Conservation (phyloP, 2,329 filamentous ascomycete species). For the Epichloe gansuensis region DNA sequence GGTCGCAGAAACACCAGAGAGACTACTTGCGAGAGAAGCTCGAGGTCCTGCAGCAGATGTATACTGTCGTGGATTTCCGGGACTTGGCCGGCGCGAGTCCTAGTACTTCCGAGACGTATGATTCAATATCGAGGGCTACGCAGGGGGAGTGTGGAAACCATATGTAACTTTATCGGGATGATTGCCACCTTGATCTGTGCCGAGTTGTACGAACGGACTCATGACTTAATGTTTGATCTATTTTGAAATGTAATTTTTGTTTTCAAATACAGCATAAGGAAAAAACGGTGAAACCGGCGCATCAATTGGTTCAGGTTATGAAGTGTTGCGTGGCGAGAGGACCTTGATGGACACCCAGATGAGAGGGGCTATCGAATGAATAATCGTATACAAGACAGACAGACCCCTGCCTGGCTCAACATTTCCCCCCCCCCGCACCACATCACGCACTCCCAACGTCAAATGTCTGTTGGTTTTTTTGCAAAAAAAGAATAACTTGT, state of each 20-base stretch:
- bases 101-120: slow-evolving; percentile 1
- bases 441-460: neutral
- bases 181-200: too few species aligned
- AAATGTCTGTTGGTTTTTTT: neutral
- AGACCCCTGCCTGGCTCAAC: too few species aligned
- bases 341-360: neutral
- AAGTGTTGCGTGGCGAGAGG: neutral
- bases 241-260: too few species aligned
- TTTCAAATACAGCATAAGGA: too few species aligned
- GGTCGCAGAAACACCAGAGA: slow-evolving; percentile 31
- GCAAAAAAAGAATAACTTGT: neutral
- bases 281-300: too few species aligned
- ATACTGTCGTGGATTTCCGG: slow-evolving; percentile 17
- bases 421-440: neutral
- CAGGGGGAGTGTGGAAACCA: neutral
- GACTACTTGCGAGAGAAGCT: slow-evolving; percentile 29
- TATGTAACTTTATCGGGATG: neutral
- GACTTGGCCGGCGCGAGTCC: slow-evolving; percentile 15
- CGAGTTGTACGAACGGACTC: too few species aligned
- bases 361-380: too few species aligned
- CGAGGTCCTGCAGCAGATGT: slow-evolving; percentile 19
- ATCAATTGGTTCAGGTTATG: neutral
- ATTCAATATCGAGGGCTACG: slow-evolving; percentile 2
- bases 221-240: too few species aligned
- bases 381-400: too few species aligned